Base-by-base conservation (phyloP, 2,329 filamentous ascomycete genomes). In the Paecilomyces fulvus region DNA sequence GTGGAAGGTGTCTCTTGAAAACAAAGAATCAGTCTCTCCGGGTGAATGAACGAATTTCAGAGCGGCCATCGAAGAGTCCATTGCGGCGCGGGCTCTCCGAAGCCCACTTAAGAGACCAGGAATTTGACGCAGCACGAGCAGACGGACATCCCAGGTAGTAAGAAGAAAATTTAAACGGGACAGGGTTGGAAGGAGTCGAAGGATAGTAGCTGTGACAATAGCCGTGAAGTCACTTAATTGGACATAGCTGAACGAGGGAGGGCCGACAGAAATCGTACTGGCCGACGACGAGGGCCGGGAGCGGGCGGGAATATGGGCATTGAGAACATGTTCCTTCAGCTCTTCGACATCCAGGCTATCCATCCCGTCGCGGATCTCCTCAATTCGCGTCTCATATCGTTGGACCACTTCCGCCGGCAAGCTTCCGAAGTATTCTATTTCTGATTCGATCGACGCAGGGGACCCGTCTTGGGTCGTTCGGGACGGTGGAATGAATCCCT, bases 161-260 rank as follows among this genome's bases (percentile, higher is more conserved):
- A 97, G 77, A n/a, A 95, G 73, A 8, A 82, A 80, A 55, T 84
- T 85, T 21, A 99, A 74, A 55, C 82, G 85, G 9, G 90, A 87
- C 48, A 96, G 75, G 58, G 88, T 86, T 1, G 94, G 94, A 20
- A 99, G 79, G 3, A 90, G 85, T 67, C 94, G 89, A n/a, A 99
- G 75, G 17, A 96, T 88, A 31, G 92, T 95, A 28, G 92, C 89
- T 1, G 94, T 96, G 56, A 97, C 83, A 51, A 97, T 81, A 23
- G 92, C 90, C 8, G 90, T 92, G 65, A 96, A 84, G 70, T 97
- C 94, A 64, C 94, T 91, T 78, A 97, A 83, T 59, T 82, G 85
- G 60, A 82, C 83, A 71, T 89, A 89, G 48, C 77, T 72, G 55
- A 73, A 67, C 55, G 70, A 66, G 48, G 69, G 66, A 55, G 67